phyloP scores from a whole-genome alignment of 805 yeast genomes.

The Candida dajiaensis region DNA sequence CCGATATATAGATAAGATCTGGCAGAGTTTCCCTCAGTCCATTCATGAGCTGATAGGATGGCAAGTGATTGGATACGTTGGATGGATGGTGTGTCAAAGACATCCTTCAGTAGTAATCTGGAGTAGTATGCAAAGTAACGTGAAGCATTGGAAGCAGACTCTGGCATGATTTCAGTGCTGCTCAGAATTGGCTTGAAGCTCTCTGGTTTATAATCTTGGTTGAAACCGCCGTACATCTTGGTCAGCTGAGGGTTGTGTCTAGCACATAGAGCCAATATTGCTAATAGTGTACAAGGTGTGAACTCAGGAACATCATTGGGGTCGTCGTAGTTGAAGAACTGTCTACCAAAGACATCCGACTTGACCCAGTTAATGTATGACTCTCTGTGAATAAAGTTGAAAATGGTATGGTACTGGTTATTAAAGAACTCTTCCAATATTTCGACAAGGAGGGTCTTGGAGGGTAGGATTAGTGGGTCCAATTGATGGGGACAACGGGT shows the following conservation, averaged over 20 bases:
- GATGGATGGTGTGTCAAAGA: conserved; percentile 34
- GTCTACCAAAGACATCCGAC: conserved; percentile 4
- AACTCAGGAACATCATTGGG: conserved; percentile 9
- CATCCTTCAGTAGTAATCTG: conserved; percentile 25
- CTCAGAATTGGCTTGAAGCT: conserved; percentile 22
- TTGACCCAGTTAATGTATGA: conserved; percentile 8
- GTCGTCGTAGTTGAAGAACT: conserved; percentile 14
- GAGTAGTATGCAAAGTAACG: conserved; percentile 37
- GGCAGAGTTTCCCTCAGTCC: conserved; percentile 35
- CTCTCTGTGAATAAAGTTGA: conserved; percentile 9
- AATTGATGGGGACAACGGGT: conserved; percentile 7
- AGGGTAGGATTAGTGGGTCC: conserved; percentile 11
- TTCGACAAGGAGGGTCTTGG: conserved; percentile 2
- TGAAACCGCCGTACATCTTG: conserved; percentile 28
- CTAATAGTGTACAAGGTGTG: conserved; percentile 22
- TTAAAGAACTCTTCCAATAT: conserved; percentile 6
- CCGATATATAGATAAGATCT: conserved; percentile 34
- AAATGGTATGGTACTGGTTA: conserved; percentile 8
- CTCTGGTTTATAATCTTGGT: conserved; percentile 25
- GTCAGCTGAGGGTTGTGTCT: conserved; percentile 28
- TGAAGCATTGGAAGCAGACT: conserved; percentile 28
- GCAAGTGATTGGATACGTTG: conserved; percentile 34
- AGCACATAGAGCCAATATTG: conserved; percentile 32
- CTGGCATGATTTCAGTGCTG: neutral
- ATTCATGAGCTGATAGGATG: conserved; percentile 33